Evolutionary conservation across 805 yeast species (phyloP).

Genomic region (Ogataea pilisensis): DNA sequence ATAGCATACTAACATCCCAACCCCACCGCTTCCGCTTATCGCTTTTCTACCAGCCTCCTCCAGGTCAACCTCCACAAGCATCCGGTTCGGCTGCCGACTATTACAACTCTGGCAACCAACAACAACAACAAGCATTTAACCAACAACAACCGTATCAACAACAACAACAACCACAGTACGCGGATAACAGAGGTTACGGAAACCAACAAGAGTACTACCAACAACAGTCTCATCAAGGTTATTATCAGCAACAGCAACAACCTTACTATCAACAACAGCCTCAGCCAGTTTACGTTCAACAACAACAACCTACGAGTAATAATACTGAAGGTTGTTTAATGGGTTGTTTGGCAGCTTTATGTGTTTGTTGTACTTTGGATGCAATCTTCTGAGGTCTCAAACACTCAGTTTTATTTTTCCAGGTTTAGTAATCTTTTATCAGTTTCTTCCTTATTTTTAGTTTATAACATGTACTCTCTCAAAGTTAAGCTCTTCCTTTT

Average conservation of each 20-base stretch:
- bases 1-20: not conserved
- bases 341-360: slow-evolving; percentile 52
- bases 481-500: too few species aligned
- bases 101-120: slow-evolving; percentile 7
- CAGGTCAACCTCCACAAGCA: slow-evolving; percentile 7
- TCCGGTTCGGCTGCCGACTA: slow-evolving; percentile 11
- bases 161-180: slow-evolving; percentile 1
- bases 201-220: slow-evolving; percentile 22
- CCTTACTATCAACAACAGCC: slow-evolving; percentile 39
- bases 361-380: slow-evolving; percentile 54
- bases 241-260: slow-evolving; percentile 22
- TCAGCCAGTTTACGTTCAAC: slow-evolving; percentile 53
- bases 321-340: slow-evolving; percentile 42
- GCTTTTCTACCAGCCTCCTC: slow-evolving; percentile 4
- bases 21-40: too few species aligned
- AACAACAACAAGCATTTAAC: slow-evolving; percentile 1
- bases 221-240: slow-evolving; percentile 31
- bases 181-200: slow-evolving; percentile 9
- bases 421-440: too few species aligned
- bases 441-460: too few species aligned
- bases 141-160: slow-evolving; percentile 1
- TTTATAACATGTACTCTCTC: too few species aligned
- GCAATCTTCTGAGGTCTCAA: slow-evolving; percentile 36
- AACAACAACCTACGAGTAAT: slow-evolving; percentile 39
- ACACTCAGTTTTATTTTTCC: not conserved